Conservation (phyloP, 805 yeast species). For the Wickerhamomyces sydowiorum region DNA sequence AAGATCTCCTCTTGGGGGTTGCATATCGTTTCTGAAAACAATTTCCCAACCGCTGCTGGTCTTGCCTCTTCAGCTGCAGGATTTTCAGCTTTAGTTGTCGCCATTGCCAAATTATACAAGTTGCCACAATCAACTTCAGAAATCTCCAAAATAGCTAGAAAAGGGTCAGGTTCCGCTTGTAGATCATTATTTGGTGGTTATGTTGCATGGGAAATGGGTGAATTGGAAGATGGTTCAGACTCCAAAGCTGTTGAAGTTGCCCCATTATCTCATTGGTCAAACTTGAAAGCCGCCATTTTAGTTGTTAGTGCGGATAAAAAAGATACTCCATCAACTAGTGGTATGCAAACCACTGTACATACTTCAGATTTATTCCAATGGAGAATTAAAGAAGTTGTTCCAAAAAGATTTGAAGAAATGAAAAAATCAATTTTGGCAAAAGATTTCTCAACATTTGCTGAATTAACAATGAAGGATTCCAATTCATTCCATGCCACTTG, state of each 20-base stretch:
- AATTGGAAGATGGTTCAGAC: constrained; percentile 69
- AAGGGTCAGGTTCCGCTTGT: constrained; percentile 98
- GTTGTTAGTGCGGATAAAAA: constrained; percentile 93
- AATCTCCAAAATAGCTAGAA: constrained; percentile 89
- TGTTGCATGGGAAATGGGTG: constrained; percentile 99
- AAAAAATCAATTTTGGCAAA: constrained; percentile 63
- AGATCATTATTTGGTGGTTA: constrained; percentile 95
- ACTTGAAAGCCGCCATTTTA: constrained; percentile 83
- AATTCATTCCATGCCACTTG: constrained; percentile 99
- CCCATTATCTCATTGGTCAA: constrained; percentile 82
- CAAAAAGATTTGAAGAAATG: constrained; percentile 80
- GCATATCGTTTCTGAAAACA: constrained; percentile 86
- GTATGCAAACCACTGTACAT: constrained; percentile 92
- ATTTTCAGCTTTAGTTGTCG: constrained; percentile 88
- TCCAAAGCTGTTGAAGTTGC: constrained; percentile 93
- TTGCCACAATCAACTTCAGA: constrained; percentile 84
- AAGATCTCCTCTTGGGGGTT: constrained; percentile 58
- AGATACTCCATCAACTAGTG: constrained; percentile 90
- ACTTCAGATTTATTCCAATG: constrained; percentile 83
- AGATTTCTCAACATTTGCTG: constrained; percentile 78
- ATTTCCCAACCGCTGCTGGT: constrained; percentile 99
- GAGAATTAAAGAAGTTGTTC: constrained; percentile 80
- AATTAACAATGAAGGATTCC: constrained; percentile 92
- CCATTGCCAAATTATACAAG: constrained; percentile 80
- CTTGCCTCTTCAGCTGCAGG: constrained; percentile 98